phyloP scores from a whole-genome alignment of 2,329 filamentous ascomycete genomes.

The Fusarium gaditjirri region DNA sequence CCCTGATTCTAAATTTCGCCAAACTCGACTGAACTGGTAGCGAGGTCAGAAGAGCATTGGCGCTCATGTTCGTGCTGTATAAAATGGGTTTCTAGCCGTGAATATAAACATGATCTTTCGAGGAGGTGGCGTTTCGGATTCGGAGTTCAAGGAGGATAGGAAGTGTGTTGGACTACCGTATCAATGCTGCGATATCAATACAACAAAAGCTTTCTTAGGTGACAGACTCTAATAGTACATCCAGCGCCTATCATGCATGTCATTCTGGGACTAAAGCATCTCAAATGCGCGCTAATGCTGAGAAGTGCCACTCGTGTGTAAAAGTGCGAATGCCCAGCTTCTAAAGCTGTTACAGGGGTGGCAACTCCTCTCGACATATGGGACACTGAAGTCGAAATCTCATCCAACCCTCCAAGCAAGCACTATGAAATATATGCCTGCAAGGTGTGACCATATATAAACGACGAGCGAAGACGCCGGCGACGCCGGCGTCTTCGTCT shows the following conservation, averaged over 20 bases:
- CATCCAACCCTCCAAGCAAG: conserved; percentile 97
- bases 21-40: conserved; percentile 61
- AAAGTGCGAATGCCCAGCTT: neutral
- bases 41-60: neutral
- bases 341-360: conserved; percentile 70
- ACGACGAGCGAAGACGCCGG: conserved; percentile 79
- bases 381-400: conserved; percentile 91
- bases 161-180: neutral
- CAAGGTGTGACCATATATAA: conserved; percentile 98
- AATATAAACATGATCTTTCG: neutral
- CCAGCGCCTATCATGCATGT: neutral
- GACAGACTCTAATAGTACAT: neutral
- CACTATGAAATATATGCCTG: conserved; percentile 92
- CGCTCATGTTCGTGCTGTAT: neutral
- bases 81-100: neutral
- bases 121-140: neutral
- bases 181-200: neutral
- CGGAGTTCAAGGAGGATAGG: conserved; percentile 1
- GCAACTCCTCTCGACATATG: conserved; percentile 90
- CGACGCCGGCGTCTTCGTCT: conserved; percentile 64
- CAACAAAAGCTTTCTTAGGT: neutral
- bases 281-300: neutral
- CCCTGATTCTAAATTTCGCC: conserved; percentile 59
- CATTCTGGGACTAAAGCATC: neutral
- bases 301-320: neutral